Evolutionary conservation across 306 rosid genomes (phyloP).

Genomic region (Pterocarpus macrocarpus): DNA sequence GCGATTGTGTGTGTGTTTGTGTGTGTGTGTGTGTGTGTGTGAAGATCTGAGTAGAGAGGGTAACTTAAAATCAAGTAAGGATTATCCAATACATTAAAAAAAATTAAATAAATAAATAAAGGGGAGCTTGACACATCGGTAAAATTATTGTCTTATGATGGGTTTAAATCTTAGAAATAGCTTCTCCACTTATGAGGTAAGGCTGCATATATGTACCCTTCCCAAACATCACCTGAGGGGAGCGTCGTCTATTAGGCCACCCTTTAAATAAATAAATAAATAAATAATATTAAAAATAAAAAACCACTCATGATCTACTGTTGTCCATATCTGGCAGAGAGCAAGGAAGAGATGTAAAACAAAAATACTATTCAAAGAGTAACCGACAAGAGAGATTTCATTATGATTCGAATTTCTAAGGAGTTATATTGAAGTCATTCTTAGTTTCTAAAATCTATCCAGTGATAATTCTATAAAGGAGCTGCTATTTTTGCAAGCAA

Average conservation of each 20-base stretch:
- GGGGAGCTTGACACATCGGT: too few species aligned
- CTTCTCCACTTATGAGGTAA: too few species aligned
- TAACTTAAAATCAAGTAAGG: constrained; percentile 1
- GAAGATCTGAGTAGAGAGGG: not conserved
- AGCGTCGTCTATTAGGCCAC: too few species aligned
- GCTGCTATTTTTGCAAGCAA: not conserved
- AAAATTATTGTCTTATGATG: too few species aligned
- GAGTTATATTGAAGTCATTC: not conserved
- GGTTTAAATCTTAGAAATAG: too few species aligned
- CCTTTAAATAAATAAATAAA: too few species aligned
- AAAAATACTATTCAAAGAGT: not conserved
- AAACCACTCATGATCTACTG: not conserved
- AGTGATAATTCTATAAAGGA: not conserved
- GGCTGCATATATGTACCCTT: too few species aligned
- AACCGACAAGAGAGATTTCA: not conserved
- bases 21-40: not conserved
- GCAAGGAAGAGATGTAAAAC: not conserved
- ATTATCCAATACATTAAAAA: not conserved
- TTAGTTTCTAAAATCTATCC: not conserved
- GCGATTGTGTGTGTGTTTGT: not conserved
- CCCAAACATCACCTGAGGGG: too few species aligned
- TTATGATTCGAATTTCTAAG: not conserved
- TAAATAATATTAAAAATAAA: too few species aligned
- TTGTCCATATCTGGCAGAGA: not conserved
- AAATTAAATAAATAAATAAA: not conserved